Base-by-base conservation (phyloP, 225 moss, liverwort and hornwort species). In the Takakia lepidozioides region DNA sequence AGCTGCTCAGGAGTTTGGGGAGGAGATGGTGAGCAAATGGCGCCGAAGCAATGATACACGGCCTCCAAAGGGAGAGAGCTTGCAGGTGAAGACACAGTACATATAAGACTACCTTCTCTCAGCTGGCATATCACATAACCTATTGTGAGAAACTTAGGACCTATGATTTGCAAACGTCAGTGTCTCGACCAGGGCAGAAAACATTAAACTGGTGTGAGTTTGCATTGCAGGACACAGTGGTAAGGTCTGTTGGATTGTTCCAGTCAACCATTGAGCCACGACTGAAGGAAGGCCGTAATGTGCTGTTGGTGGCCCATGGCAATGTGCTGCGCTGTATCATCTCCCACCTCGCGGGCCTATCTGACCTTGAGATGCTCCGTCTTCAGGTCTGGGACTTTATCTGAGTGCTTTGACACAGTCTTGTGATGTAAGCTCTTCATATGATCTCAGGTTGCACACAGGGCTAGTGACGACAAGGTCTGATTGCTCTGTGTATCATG, bases 31-130 rank as follows among this genome's bases (percentile, higher is more conserved):
- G 51, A 68, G 56, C 23, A 83, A 54, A 32, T 93, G 93, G 93
- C 80, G 93, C 42, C 75, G 93, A 68, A 93, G 93, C 59, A 71
- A 83, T 42, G 93, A 93, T 43, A 93, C 93, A 0, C 70, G 93
- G 60, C 93, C 93, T 49, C 88, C 93, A n/a, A 78, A 86, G 49
- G 93, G 93, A 47, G 93, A 93, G 70, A 93, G 93, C 56, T 83
- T 93, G 71, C 85, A 93, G 71, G 93, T 88, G 55, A 18, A 37
- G 44, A n/a, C n/a, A n/a, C n/a, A n/a, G n/a, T n/a, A n/a, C n/a
- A n/a, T n/a, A n/a, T n/a, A n/a, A n/a, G n/a, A n/a, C n/a, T n/a
- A n/a, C n/a, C n/a, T n/a, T n/a, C n/a, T n/a, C n/a, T n/a, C n/a
- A n/a, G n/a, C n/a, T n/a, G n/a, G n/a, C n/a, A n/a, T n/a, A n/a